phyloP scores from a whole-genome alignment of 2,329 filamentous ascomycete species.

The Fusarium praegraminearum region DNA sequence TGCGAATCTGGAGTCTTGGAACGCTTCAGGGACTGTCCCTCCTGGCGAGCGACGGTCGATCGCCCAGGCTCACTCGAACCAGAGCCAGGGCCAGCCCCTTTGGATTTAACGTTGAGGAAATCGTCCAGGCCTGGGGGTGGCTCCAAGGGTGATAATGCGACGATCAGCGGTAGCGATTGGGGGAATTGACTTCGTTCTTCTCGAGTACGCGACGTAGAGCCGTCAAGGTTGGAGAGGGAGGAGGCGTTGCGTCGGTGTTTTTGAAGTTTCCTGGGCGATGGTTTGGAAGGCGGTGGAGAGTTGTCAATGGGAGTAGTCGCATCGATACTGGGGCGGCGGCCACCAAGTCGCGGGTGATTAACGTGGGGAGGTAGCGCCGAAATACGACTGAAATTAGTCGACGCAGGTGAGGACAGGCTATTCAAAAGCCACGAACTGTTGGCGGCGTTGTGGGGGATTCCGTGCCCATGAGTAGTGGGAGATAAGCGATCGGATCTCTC shows the following conservation, averaged over 20 bases:
- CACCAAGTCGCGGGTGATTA: slow-evolving; percentile 52
- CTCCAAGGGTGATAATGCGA: slow-evolving; percentile 44
- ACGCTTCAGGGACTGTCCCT: slow-evolving; percentile 47
- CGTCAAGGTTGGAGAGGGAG: slow-evolving; percentile 28
- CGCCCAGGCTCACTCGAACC: slow-evolving; percentile 43
- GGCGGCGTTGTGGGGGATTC: slow-evolving; percentile 51
- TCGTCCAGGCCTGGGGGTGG: slow-evolving; percentile 40
- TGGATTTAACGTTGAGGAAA: slow-evolving; percentile 33
- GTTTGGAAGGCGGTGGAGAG: slow-evolving; percentile 48
- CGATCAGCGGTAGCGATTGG: slow-evolving; percentile 44
- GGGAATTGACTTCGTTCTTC: slow-evolving; percentile 31
- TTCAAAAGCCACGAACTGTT: slow-evolving; percentile 63
- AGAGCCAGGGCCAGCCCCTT: slow-evolving; percentile 49
- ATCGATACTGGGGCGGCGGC: slow-evolving; percentile 61
- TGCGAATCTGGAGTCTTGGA: slow-evolving; percentile 28
- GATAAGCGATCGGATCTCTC: slow-evolving; percentile 39
- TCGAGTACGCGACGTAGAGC: slow-evolving; percentile 10
- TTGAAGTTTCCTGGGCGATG: slow-evolving; percentile 55
- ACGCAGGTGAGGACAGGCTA: slow-evolving; percentile 67
- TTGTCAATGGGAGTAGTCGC: slow-evolving; percentile 52
- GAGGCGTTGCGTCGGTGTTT: slow-evolving; percentile 53
- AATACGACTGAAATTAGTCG: slow-evolving; percentile 55
- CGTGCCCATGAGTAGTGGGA: slow-evolving; percentile 25
- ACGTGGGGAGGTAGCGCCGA: slow-evolving; percentile 53
- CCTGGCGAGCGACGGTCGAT: slow-evolving; percentile 42